Evolutionary conservation across 352 stramenopile species (phyloP).

Genomic region (Poterioochromonas sp.): DNA sequence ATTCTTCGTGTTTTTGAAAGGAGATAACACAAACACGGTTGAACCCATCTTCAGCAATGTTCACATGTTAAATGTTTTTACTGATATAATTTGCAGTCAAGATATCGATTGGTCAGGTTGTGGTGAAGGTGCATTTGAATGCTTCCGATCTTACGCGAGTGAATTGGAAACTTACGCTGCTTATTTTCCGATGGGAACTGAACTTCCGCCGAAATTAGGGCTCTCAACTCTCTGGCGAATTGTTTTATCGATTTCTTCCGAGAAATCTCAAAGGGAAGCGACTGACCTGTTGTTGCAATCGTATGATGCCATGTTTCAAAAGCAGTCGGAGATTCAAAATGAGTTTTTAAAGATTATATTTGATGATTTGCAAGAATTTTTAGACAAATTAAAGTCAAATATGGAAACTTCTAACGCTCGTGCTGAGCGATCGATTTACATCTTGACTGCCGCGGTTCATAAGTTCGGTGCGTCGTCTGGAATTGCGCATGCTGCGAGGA

Average conservation of each 20-base stretch:
- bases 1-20: not conserved
- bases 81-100: constrained; percentile 36
- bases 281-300: constrained; percentile 27
- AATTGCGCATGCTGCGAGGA: not conserved
- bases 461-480: not conserved
- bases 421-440: not conserved
- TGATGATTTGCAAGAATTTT: not conserved
- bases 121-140: constrained; percentile 43
- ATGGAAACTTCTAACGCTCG: no score
- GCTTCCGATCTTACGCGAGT: constrained; percentile 46
- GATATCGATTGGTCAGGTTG: constrained; percentile 42
- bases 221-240: constrained; percentile 46
- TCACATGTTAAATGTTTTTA: not conserved
- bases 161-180: constrained; percentile 10
- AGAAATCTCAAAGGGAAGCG: constrained; percentile 38
- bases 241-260: constrained; percentile 36
- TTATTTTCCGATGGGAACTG: not conserved
- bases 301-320: not conserved
- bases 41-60: not conserved
- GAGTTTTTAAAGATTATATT: not conserved
- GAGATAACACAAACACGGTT: not conserved
- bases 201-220: constrained; percentile 33
- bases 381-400: no score
- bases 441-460: not conserved
- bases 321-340: not conserved